Percentiles rank a stretch among this genome's conserved stretches.
Conservation (phyloP, 805 yeast genomes). For the Scheffersomyces stipitis region DNA sequence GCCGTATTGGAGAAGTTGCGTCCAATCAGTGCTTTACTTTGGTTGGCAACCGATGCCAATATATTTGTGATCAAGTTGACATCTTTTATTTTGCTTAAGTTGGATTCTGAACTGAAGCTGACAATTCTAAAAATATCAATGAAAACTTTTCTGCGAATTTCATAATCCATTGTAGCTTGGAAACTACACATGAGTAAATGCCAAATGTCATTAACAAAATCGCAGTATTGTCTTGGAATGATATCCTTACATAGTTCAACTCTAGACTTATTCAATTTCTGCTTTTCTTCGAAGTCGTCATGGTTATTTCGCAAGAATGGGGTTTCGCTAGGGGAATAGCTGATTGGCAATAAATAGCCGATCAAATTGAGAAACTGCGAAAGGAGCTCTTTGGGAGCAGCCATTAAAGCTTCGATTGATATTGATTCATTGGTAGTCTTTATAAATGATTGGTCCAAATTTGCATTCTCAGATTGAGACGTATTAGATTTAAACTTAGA, state of each 20-base stretch:
- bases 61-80: constrained; percentile 44
- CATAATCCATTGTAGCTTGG: constrained; percentile 69
- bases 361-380: constrained; percentile 55
- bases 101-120: constrained; percentile 33
- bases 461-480: constrained; percentile 7
- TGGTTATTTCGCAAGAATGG: constrained; percentile 26
- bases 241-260: constrained; percentile 26
- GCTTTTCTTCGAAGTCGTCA: constrained; percentile 21
- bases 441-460: too few relatives aligned
- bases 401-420: constrained; percentile 70
- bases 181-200: constrained; percentile 60
- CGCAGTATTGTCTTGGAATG: constrained; percentile 19
- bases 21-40: constrained; percentile 36
- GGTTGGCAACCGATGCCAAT: constrained; percentile 62
- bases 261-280: constrained; percentile 30
- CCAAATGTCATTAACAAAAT: constrained; percentile 48
- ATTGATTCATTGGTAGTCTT: constrained; percentile 15
- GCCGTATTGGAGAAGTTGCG: constrained; percentile 5
- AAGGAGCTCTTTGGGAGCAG: constrained; percentile 67
- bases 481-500: constrained; percentile 28
- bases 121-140: constrained; percentile 54
- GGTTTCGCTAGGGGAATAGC: constrained; percentile 26
- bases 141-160: constrained; percentile 57
- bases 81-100: constrained; percentile 28
- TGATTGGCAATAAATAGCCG: constrained; percentile 56